Conservation (phyloP, 441 rosid species). For the Melastoma candidum region DNA sequence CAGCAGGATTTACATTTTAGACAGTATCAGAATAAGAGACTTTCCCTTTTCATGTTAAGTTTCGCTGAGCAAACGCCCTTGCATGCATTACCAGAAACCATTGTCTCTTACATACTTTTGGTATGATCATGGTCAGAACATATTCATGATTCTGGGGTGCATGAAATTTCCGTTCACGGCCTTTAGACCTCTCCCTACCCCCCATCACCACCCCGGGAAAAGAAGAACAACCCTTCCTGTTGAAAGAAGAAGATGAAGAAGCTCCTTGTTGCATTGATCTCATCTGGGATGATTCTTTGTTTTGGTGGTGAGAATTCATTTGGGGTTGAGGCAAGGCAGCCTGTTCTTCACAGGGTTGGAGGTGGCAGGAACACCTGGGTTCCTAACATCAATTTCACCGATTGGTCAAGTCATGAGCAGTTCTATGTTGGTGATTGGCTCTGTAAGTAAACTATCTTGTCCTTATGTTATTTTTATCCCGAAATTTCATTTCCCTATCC, state of each 20-base stretch:
- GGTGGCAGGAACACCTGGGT: slow-evolving; percentile 12
- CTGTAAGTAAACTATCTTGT: slow-evolving; percentile 7
- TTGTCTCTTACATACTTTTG: neutral
- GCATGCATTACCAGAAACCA: neutral
- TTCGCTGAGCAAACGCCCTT: too few species aligned
- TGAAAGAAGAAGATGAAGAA: neutral
- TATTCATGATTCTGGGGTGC: slow-evolving; percentile 2
- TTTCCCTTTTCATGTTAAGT: too few species aligned
- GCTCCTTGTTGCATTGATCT: neutral
- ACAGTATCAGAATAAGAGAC: too few species aligned
- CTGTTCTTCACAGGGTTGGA: slow-evolving; percentile 15
- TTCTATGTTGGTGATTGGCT: slow-evolving; percentile 17
- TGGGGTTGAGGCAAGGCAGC: slow-evolving; percentile 3
- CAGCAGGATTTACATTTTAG: too few species aligned
- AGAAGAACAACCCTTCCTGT: neutral
- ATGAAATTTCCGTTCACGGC: neutral
- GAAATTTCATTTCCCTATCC: neutral
- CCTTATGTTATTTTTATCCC: neutral
- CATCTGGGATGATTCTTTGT: neutral
- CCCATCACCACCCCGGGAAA: neutral
- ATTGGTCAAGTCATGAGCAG: slow-evolving; percentile 8
- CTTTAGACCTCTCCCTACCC: neutral
- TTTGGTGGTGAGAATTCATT: neutral
- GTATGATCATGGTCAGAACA: slow-evolving; percentile 1
- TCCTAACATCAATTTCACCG: slow-evolving; percentile 7